Percentiles rank a stretch among this genome's conserved stretches.
phyloP scores from a whole-genome alignment of 2,329 filamentous ascomycete species.

The Alternaria arbusti region DNA sequence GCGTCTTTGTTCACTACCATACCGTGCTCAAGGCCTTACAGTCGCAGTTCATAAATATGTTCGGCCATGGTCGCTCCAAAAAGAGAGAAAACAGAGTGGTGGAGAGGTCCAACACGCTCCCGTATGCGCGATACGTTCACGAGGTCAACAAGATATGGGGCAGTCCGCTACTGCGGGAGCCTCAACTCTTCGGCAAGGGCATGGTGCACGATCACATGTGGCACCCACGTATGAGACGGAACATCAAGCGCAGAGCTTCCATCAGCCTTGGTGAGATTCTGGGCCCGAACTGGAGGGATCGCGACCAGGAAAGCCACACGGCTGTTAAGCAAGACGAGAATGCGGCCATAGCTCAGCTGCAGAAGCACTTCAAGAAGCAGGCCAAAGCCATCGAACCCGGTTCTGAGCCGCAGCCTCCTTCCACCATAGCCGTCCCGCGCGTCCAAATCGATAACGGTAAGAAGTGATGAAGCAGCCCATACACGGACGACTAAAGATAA shows the following conservation, averaged over 20 bases:
- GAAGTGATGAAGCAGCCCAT: not conserved
- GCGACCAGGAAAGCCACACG: not conserved
- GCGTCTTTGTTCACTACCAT: conserved; percentile 31
- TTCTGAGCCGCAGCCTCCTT: not conserved
- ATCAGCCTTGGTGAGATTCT: conserved; percentile 13
- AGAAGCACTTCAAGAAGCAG: not conserved
- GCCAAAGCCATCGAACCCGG: not conserved
- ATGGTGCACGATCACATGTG: conserved; percentile 16
- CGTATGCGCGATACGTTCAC: conserved; percentile 32
- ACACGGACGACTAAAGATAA: not conserved
- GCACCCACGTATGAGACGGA: conserved; percentile 25
- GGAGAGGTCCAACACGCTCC: conserved; percentile 25
- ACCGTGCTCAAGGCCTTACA: conserved; percentile 38
- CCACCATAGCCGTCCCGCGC: not conserved
- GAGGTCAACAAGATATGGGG: conserved; percentile 42
- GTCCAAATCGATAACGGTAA: not conserved
- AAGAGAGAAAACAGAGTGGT: conserved; percentile 34
- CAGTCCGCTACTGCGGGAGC: conserved; percentile 28
- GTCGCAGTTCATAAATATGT: conserved; percentile 37
- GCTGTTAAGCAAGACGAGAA: not conserved
- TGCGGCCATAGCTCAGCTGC: not conserved
- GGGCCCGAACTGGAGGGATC: conserved; percentile 6
- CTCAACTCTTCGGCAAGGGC: conserved; percentile 14
- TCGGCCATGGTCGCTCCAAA: conserved; percentile 30
- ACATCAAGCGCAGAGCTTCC: not conserved